Evolutionary conservation across 257 asterid species (phyloP), one percentile per base, ranked within the genome.

Genomic region (Solanum gandarillasii): DNA sequence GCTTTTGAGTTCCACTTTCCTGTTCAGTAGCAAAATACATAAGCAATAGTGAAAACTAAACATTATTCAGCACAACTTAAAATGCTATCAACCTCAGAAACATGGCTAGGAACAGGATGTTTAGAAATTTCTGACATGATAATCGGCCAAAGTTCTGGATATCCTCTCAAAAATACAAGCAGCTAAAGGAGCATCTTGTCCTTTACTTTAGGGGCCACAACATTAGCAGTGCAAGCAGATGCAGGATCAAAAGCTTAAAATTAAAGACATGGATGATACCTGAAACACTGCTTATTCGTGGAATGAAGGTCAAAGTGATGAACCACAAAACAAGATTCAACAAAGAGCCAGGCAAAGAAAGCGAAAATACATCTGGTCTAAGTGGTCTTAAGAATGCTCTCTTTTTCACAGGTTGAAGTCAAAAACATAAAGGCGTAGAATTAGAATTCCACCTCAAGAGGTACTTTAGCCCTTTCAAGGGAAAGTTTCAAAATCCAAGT

Each of bases 1-100:
- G 98, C 91, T 97, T 95, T 74, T 95, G 92, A 87, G 98, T 94
- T 83, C 98, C 97, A 92, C 98, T 97, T 90, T 91, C 99, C 98
- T 95, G 94, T 93, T 87, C 83, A 79, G 84, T 68, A 87, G 85
- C 41, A 46, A 81, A 46, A 29, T 81, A 46, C 27, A 81, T 46
- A 5, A 25, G 9, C 79, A 72, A 18, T 20, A 34, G 29, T 6
- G n/a, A 27, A 48, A 81, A 29, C 13, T 18, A 46, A 81, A 46
- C 4, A 46, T 46, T 81, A 46, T 46, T 81, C 68, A 43, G 20
- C 85, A 16, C 85, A 46, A 10, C 27, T 2, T 46, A 46, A 46
- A 81, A 81, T 29, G 41, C 68, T 46, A 81, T 46, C 62, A 27
- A 46, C 38, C 29, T 29, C 68, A 29, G 41, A 46, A 14, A 79